phyloP scores from a whole-genome alignment of 2,329 filamentous ascomycete species.

The Aquanectria penicillioides region DNA sequence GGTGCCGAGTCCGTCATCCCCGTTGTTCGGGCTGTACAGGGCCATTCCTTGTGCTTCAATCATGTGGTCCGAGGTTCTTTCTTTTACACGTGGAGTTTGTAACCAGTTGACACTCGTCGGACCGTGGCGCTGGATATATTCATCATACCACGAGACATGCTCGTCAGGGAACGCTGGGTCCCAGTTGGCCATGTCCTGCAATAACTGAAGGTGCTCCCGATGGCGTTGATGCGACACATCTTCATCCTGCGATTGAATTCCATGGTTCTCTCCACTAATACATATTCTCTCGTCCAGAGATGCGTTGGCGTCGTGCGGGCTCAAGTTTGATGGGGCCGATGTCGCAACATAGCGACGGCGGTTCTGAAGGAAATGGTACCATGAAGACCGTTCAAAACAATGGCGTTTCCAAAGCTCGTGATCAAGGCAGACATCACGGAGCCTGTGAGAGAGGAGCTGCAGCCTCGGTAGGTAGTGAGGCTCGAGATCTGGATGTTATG shows the following conservation, averaged over 20 bases:
- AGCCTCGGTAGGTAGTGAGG: constrained; percentile 64
- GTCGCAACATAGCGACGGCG: constrained; percentile 45
- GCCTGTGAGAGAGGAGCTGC: constrained; percentile 74
- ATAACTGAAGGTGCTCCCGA: constrained; percentile 33
- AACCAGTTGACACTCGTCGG: constrained; percentile 82
- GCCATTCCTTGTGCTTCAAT: constrained; percentile 80
- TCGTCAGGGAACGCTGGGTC: constrained; percentile 81
- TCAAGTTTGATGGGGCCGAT: constrained; percentile 31
- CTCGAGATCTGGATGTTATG: constrained; percentile 46
- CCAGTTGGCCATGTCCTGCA: constrained; percentile 79
- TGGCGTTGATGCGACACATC: constrained; percentile 29
- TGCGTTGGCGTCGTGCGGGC: background rate
- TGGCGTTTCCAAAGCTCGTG: constrained; percentile 79
- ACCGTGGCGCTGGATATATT: constrained; percentile 85
- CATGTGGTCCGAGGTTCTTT: constrained; percentile 54
- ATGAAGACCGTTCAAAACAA: constrained; percentile 77
- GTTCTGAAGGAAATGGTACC: constrained; percentile 68
- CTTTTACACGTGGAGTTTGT: constrained; percentile 64
- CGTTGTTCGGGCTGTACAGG: constrained; percentile 65
- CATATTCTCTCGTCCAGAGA: constrained; percentile 15
- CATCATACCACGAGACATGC: constrained; percentile 83
- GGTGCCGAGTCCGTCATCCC: constrained; percentile 55
- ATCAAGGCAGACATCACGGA: constrained; percentile 76
- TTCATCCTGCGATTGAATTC: constrained; percentile 35
- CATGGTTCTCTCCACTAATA: constrained; percentile 4